These are phyloP conservation scores for Penicillium freii DNA, from an alignment of 2,329 filamentous ascomycete species.

Conservation along the genomic window DNA sequence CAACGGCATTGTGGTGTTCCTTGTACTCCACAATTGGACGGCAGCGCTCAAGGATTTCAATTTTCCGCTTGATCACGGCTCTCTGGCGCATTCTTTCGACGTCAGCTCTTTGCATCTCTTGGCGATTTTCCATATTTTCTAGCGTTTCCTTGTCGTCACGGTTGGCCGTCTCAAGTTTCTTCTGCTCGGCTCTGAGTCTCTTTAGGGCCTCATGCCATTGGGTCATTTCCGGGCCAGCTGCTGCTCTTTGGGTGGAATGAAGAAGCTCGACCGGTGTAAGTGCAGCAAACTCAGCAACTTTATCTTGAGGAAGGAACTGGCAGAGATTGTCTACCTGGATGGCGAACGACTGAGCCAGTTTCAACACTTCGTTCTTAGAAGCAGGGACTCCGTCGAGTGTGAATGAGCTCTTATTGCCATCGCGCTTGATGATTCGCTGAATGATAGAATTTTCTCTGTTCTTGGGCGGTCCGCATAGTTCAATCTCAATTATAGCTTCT, in stretches of 20 bases:
- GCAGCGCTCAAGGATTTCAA: constrained; percentile 64
- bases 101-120: constrained; percentile 72
- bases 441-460: constrained; percentile 67
- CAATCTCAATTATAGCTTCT: constrained; percentile 82
- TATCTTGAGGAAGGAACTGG: constrained; percentile 94
- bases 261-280: constrained; percentile 79
- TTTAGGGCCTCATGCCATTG: constrained; percentile 75
- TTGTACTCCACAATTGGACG: constrained; percentile 66
- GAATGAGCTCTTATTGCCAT: constrained; percentile 79
- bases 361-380: constrained; percentile 62
- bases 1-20: constrained; percentile 50
- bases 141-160: constrained; percentile 63
- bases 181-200: constrained; percentile 66
- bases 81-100: constrained; percentile 80
- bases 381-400: constrained; percentile 67
- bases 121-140: constrained; percentile 66
- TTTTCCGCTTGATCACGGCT: constrained; percentile 62
- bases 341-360: constrained; percentile 67
- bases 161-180: constrained; percentile 58
- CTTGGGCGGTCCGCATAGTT: constrained; percentile 66
- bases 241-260: constrained; percentile 81
- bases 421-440: constrained; percentile 71
- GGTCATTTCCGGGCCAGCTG: constrained; percentile 77
- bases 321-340: constrained; percentile 98
- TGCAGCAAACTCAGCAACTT: constrained; percentile 88